Conservation (phyloP, 257 asterid genomes). For the Nyctanthes arbortristis region DNA sequence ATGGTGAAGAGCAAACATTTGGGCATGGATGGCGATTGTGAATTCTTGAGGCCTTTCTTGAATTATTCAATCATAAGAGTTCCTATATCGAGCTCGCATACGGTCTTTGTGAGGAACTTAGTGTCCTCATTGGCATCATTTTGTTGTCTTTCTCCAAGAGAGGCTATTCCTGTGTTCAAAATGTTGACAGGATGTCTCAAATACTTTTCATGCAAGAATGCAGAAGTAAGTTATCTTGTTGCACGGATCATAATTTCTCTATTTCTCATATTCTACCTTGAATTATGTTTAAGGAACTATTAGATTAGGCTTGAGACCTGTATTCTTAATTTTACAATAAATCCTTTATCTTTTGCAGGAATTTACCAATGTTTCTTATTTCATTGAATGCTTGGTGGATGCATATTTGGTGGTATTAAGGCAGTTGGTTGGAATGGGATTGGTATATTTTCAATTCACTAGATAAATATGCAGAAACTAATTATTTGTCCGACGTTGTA, state of each 20-base stretch:
- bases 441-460: conserved; percentile 45
- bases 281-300: conserved; percentile 12
- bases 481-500: conserved; percentile 15
- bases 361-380: conserved; percentile 38
- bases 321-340: conserved; percentile 6
- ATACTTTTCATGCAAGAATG: conserved; percentile 57
- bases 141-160: conserved; percentile 69
- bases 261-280: conserved; percentile 16
- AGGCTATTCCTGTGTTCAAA: conserved; percentile 69
- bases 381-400: conserved; percentile 63
- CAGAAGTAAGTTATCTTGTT: conserved; percentile 64
- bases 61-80: conserved; percentile 59
- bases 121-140: conserved; percentile 65
- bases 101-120: conserved; percentile 53
- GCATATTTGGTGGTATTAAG: conserved; percentile 73
- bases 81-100: conserved; percentile 40
- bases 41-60: conserved; percentile 78
- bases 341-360: conserved; percentile 53
- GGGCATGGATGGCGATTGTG: conserved; percentile 71
- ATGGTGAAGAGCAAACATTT: conserved; percentile 62
- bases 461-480: conserved; percentile 18
- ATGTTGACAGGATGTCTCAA: conserved; percentile 59
- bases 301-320: conserved; percentile 10
- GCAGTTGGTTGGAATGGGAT: conserved; percentile 64
- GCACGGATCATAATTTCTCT: conserved; percentile 4